Evolutionary conservation across 768 basidiomycete species (phyloP).

Genomic region (Mycena venus): DNA sequence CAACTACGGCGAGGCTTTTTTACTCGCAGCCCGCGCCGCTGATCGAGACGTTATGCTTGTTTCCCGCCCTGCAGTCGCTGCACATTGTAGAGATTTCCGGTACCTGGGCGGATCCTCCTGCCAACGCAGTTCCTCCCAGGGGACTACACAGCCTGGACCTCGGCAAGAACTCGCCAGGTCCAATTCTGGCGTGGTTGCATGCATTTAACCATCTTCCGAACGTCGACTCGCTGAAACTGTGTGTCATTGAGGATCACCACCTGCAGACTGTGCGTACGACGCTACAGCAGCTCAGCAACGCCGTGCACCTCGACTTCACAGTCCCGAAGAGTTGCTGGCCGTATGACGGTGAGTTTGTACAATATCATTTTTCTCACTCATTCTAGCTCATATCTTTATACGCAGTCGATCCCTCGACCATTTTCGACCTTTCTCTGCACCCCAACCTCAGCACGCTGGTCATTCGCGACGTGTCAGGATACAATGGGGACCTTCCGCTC

Average conservation of each 20-base stretch:
- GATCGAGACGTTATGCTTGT: slow-evolving; percentile 5
- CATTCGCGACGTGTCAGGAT: neutral
- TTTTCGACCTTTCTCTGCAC: neutral
- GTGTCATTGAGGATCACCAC: neutral
- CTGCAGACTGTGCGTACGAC: neutral
- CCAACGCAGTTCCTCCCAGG: neutral
- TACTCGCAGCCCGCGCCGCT: neutral
- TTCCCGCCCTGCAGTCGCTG: neutral
- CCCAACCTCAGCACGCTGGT: neutral
- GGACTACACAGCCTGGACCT: neutral
- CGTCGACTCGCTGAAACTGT: neutral
- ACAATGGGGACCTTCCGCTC: too few species aligned
- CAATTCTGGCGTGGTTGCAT: neutral
- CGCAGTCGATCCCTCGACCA: neutral
- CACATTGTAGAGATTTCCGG: neutral
- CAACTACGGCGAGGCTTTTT: too few species aligned
- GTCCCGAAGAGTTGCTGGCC: too few species aligned
- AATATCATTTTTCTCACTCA: too few species aligned
- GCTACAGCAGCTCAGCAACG: neutral
- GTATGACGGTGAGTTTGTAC: neutral
- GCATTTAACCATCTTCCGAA: neutral
- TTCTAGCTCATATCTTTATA: neutral
- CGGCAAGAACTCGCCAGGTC: neutral
- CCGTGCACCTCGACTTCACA: neutral
- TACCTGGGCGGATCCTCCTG: neutral